Evolutionary conservation across 352 stramenopile genomes (phyloP).

Genomic region (Peronosclerospora sorghi): DNA sequence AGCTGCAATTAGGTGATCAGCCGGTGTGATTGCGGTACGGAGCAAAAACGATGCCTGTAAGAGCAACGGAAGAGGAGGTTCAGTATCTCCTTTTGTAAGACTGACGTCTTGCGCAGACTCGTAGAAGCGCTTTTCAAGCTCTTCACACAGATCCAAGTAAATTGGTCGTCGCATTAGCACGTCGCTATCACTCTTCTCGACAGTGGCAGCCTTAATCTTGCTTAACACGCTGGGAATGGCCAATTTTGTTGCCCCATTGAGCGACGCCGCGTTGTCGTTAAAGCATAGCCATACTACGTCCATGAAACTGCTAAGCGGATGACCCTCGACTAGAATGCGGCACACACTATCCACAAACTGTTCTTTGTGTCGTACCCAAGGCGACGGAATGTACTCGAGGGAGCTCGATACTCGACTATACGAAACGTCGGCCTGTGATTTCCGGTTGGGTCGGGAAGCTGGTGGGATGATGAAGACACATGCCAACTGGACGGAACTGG

Average conservation of each 20-base stretch:
- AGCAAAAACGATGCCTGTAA: conserved; percentile 51
- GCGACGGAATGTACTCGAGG: conserved; percentile 61
- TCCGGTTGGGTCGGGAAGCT: conserved; percentile 66
- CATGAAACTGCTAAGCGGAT: conserved; percentile 49
- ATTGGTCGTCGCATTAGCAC: conserved; percentile 33
- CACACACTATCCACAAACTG: conserved; percentile 43
- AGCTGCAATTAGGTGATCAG: conserved; percentile 29
- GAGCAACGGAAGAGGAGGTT: conserved; percentile 23
- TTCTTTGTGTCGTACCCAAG: conserved; percentile 27
- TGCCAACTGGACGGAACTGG: conserved; percentile 55
- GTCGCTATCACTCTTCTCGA: conserved; percentile 7
- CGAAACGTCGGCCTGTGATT: conserved; percentile 75
- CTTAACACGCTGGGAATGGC: conserved; percentile 43
- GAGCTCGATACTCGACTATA: conserved; percentile 67
- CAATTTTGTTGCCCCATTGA: conserved; percentile 38
- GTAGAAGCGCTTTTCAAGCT: conserved; percentile 42
- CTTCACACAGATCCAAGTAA: conserved; percentile 48
- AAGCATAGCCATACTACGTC: conserved; percentile 76
- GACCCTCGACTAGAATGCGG: conserved; percentile 38
- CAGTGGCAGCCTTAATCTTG: conserved; percentile 32
- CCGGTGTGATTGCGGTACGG: conserved; percentile 41
- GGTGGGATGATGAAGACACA: conserved; percentile 63
- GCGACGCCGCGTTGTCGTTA: conserved; percentile 47
- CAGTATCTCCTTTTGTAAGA: not conserved
- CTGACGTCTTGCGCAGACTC: not conserved